Evolutionary conservation across 768 basidiomycete genomes (phyloP), one percentile per base, ranked within the genome.

Genomic region (Inosperma sp.): DNA sequence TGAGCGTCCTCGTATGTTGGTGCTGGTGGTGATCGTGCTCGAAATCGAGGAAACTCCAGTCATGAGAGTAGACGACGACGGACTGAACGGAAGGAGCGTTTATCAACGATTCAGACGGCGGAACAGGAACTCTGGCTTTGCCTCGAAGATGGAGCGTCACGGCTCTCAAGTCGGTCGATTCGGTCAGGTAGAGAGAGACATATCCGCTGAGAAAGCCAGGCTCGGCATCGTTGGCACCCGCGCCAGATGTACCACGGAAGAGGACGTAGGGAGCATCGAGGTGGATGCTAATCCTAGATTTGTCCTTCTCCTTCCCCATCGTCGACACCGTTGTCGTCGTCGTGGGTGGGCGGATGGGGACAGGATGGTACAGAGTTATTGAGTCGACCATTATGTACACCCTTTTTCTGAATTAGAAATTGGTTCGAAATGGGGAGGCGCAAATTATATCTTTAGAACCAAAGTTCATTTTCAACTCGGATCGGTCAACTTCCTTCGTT

Each of bases 31-130:
- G 14, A 27, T 29, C 17, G 10, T 33, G 23, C 21, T 41, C 59
- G n/a, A n/a, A n/a, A n/a, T 91, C 86, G 42, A 95, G 83, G 72
- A 96, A 94, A 13, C 88, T 87, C 93, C 91, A 94, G 55, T 93
- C 88, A 62, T 94, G 90, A 51, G 79, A 80, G 66, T 86, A 87
- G 35, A 93, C 68, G 35, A 79, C 71, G 61, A 83, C 86, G 14
- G 77, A 80, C 52, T 79, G 65, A 8, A 72, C 69, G 0, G 78
- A 70, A 35, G 67, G 65, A 62, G 70, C 78, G 53, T 77, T 64
- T 22, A 74, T 66, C 19, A 75, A 58, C 7, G 79, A 69, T 39
- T 88, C 88, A 51, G 67, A 62, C 12, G 76, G 61, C 4, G 75
- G 67, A 14, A 76, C 70, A 5, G 88, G 88, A 0, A 93, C 69